Conservation (phyloP, 2,329 filamentous ascomycete genomes). For the Berkeleyomyces basicola region DNA sequence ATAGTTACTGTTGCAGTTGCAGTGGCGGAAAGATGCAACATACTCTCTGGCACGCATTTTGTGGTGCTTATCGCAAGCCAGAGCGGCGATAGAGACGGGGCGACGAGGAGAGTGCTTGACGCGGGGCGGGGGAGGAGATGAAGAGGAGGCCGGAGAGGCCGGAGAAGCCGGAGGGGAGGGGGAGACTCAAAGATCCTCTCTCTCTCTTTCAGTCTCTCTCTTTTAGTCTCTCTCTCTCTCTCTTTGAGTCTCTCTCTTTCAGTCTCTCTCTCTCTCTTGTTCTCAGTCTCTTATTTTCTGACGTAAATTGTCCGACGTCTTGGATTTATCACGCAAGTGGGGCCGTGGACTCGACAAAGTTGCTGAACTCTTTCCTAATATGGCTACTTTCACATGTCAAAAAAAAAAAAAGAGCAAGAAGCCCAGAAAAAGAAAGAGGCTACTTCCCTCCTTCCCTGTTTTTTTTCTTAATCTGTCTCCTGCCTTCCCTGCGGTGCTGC, state of each 20-base stretch:
- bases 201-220: too few species aligned
- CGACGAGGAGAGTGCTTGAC: not conserved
- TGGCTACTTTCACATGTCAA: conserved; percentile 15
- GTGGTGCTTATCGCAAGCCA: not conserved
- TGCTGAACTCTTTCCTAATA: not conserved
- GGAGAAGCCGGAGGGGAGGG: not conserved
- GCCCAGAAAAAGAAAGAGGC: not conserved
- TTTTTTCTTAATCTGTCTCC: not conserved
- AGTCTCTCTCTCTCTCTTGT: too few species aligned
- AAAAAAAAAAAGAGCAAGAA: not conserved
- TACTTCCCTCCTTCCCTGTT: not conserved
- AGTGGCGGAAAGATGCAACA: not conserved
- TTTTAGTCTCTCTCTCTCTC: not conserved
- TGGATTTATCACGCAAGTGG: not conserved
- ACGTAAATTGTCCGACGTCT: not conserved
- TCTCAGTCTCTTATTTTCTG: not conserved
- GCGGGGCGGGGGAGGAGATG: not conserved
- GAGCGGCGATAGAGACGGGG: too few species aligned
- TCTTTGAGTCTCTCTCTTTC: too few species aligned
- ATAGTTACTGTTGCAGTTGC: not conserved
- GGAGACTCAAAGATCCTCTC: not conserved
- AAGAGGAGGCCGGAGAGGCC: not conserved
- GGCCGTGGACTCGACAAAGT: not conserved
- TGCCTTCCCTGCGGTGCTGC: not conserved
- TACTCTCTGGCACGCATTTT: not conserved